Evolutionary conservation across 257 asterid species (phyloP), one percentile per base, ranked within the genome.

Genomic region (Cruciata laevipes): DNA sequence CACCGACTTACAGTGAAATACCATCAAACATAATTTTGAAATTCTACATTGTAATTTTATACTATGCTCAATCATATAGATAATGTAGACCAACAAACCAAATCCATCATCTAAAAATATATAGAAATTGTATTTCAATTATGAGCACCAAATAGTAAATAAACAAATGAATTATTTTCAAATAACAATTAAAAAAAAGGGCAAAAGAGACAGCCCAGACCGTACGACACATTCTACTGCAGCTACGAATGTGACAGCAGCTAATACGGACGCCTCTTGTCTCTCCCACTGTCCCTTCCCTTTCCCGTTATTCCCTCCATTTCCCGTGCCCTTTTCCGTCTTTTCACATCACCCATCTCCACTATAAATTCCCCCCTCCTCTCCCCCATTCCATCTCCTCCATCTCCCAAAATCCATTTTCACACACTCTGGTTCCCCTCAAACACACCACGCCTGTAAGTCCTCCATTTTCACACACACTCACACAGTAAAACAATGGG

Each of bases 401-500:
- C 21, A 42, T 11, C 83, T 32, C 18, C 37, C 17, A 42, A 42
- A 40, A 12, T 42, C 11, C 55, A 16, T 47, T 47, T 47, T 47
- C 55, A 16, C 53, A 47, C 55, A 47, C 55, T 47, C 55, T 17
- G 6, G 25, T 38, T 1, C 42, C 40, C 25, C 20, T 18, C 7
- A 27, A 7, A 14, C n/a, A 11, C 71, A 20, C 32, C 67, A 12
- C 13, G 21, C 12, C 69, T 2, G 30, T 6, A 23, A 1, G 2
- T 31, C 37, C 51, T 4, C 51, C 51, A 11, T 42, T 42, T 13
- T 42, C 14, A 11, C 49, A 40, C 47, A 11, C 51, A 42, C 17
- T 13, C 51, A 42, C 51, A 42, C 51, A 42, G 51, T 42, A 7
- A 14, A 47, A 3, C 7, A 47, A 93, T 94, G 99, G 99, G 97